phyloP scores from a whole-genome alignment of 2,329 filamentous ascomycete species.

The Ceratocystis diversiconidia region DNA sequence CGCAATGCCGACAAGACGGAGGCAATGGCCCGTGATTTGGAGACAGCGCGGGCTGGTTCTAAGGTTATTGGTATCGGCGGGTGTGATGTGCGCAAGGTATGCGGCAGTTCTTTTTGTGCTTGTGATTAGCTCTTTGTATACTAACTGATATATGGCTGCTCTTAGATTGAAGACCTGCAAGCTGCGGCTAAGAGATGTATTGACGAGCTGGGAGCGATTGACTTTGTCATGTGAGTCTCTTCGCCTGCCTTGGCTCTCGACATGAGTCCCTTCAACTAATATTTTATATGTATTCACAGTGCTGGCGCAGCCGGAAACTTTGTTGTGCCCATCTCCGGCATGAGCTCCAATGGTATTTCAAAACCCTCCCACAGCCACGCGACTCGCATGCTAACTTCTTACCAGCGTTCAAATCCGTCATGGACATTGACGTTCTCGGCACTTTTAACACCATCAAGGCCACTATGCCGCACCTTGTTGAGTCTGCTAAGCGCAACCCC shows the following conservation, averaged over 20 bases:
- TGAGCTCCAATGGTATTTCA: constrained; percentile 53
- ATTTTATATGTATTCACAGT: constrained; percentile 30
- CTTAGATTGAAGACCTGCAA: constrained; percentile 47
- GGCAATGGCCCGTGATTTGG: constrained; percentile 64
- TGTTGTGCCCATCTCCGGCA: constrained; percentile 65
- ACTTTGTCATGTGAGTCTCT: constrained; percentile 73
- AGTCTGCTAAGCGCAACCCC: constrained; percentile 46
- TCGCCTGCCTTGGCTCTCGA: background rate
- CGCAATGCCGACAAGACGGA: constrained; percentile 83
- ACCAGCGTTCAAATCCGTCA: constrained; percentile 74
- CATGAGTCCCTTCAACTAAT: constrained; percentile 4
- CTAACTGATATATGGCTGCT: background rate
- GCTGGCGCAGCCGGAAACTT: constrained; percentile 96
- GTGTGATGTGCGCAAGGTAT: constrained; percentile 59
- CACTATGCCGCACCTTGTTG: constrained; percentile 64
- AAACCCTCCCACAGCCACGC: background rate
- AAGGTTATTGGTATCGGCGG: constrained; percentile 78
- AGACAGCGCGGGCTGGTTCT: constrained; percentile 59
- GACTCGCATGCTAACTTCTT: background rate
- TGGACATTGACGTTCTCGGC: constrained; percentile 89
- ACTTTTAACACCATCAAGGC: constrained; percentile 94
- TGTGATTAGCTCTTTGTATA: background rate
- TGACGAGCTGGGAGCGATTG: constrained; percentile 71
- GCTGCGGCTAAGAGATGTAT: constrained; percentile 66
- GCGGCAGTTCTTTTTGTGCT: constrained; percentile 23